Evolutionary conservation across 805 yeast genomes (phyloP), one percentile per base, ranked within the genome.

Genomic region (Kazachstania psychrophila): DNA sequence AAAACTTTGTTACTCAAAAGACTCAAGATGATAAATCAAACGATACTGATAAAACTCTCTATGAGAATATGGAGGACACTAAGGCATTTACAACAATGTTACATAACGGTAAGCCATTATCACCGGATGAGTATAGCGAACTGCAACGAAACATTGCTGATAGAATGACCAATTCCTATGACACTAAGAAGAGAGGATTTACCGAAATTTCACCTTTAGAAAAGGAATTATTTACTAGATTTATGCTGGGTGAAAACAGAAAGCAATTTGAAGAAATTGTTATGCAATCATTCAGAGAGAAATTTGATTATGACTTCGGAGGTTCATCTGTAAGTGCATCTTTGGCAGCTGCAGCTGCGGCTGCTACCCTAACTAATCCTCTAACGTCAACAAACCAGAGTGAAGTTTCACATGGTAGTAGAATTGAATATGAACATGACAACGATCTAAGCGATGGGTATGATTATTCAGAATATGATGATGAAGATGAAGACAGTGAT

Each of bases 1-100:
- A 85, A 55, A 70, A 75, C 36, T 64, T 83, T 31, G 83, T 86
- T 3, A 70, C 71, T 39, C 68, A 75, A 30, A 61, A 32, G 31
- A 12, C 41, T 3, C 33, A 39, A 18, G 44, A 37, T 26, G 13
- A 23, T 15, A 13, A 23, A 10, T 32, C 31, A 11, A 31, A 27
- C 14, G 41, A 36, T n/a, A 34, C 33, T n/a, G 41, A 36, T 23
- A 32, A 37, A 13, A 16, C 30, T 13, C 34, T 17, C 14, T 30
- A 42, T 20, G 48, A 45, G 23, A 44, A 39, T 24, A 13, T 43
- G 5, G 45, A 43, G 14, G 51, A 51, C 38, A 52, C 54, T 4
- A 47, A 43, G 19, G 52, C 48, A 16, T 45, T 53, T 15, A 54
- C 54, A 4, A 51, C 58, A 12, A 52, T 52, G 48, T 29, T 53